These are phyloP conservation scores for Penstemon eatonii DNA, from an alignment of 257 asterid genomes.

Conservation along the genomic window DNA sequence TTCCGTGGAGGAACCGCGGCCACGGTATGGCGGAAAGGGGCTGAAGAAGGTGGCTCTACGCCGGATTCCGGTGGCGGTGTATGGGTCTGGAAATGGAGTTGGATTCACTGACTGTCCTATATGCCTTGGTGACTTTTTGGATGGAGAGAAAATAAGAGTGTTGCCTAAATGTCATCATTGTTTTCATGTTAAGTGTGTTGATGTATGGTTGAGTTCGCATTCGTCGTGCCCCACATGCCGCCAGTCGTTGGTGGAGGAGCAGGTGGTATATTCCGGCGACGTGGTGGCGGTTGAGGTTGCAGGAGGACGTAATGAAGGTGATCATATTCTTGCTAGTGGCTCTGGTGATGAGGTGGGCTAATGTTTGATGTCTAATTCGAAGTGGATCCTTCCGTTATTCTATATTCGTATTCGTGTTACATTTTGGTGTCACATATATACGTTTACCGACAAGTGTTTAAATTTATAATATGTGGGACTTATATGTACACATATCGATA, in stretches of 20 bases:
- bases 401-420: too few relatives aligned
- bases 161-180: constrained; percentile 72
- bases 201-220: constrained; percentile 69
- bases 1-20: constrained; percentile 28
- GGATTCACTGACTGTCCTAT: constrained; percentile 68
- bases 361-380: not conserved
- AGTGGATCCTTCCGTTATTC: too few relatives aligned
- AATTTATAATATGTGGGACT: too few relatives aligned
- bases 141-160: constrained; percentile 74
- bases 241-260: constrained; percentile 51
- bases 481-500: too few relatives aligned
- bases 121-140: constrained; percentile 67
- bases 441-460: too few relatives aligned
- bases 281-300: constrained; percentile 33
- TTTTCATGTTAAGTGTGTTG: constrained; percentile 70
- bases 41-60: constrained; percentile 53
- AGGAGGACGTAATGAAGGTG: constrained; percentile 31
- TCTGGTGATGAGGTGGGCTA: constrained; percentile 51
- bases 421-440: too few relatives aligned
- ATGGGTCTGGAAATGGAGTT: constrained; percentile 41
- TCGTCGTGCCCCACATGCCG: constrained; percentile 85
- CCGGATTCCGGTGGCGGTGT: constrained; percentile 63
- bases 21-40: constrained; percentile 45
- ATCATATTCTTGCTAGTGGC: constrained; percentile 16
- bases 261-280: constrained; percentile 23